A percentile compares a stretch with the other conserved stretches of the same genome.
Conservation (phyloP, 2,329 filamentous ascomycete genomes). For the Epichloe amarillans region DNA sequence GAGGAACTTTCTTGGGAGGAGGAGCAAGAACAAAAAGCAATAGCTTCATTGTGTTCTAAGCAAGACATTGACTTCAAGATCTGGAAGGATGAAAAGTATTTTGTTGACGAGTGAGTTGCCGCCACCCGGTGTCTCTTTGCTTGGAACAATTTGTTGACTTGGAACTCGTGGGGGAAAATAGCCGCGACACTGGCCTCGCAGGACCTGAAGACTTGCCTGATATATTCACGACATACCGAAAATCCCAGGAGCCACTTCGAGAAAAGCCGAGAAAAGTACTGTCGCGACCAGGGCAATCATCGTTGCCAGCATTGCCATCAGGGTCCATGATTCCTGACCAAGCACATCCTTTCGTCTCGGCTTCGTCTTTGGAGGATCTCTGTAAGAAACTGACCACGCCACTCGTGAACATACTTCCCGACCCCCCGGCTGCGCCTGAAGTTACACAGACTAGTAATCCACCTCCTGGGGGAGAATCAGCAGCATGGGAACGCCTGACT, state of each 20-base stretch:
- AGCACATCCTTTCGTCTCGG: conserved; percentile 48
- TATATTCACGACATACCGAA: conserved; percentile 63
- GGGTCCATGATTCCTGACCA: conserved; percentile 40
- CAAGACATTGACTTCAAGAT: conserved; percentile 45
- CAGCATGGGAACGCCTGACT: conserved; percentile 43
- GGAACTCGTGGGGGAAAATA: conserved; percentile 17
- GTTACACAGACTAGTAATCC: conserved; percentile 47
- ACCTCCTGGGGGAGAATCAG: conserved; percentile 56
- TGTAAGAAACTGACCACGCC: conserved; percentile 44
- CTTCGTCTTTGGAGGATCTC: conserved; percentile 38
- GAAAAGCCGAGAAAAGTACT: conserved; percentile 46
- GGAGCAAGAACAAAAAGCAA: conserved; percentile 44
- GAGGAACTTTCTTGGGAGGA: conserved; percentile 59
- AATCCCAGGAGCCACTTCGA: conserved; percentile 57
- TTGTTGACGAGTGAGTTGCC: conserved; percentile 58
- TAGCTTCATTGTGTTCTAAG: conserved; percentile 38
- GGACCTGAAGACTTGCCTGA: conserved; percentile 51
- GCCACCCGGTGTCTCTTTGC: background rate
- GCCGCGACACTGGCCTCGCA: conserved; percentile 50
- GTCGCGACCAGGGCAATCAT: conserved; percentile 33
- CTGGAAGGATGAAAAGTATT: conserved; percentile 67
- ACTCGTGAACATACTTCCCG: conserved; percentile 34
- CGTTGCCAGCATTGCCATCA: conserved; percentile 45
- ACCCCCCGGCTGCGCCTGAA: conserved; percentile 41
- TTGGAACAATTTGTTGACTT: background rate